Percentiles rank a stretch among this genome's conserved stretches.
Evolutionary conservation across 2,329 filamentous ascomycete genomes (phyloP).

Genomic region (Beauveria sp.): DNA sequence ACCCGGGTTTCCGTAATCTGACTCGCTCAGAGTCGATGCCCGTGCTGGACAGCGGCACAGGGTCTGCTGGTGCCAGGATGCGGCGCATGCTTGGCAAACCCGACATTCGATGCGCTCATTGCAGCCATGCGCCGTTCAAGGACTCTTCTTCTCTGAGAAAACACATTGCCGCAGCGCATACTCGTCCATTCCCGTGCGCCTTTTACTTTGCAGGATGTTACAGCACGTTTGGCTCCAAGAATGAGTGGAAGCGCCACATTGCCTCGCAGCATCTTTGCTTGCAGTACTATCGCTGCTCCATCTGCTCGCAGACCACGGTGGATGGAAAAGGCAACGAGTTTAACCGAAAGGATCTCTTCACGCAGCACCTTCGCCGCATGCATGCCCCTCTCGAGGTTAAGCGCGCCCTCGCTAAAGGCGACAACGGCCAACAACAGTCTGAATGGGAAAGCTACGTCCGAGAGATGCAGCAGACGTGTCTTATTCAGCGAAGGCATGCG

Average conservation of each 20-base stretch:
- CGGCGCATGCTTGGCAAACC: constrained; percentile 47
- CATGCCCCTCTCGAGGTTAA: constrained; percentile 65
- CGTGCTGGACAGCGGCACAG: constrained; percentile 19
- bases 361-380: constrained; percentile 90
- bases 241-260: constrained; percentile 97
- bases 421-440: constrained; percentile 45
- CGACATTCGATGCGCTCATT: constrained; percentile 53
- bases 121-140: constrained; percentile 58
- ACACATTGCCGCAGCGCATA: constrained; percentile 61
- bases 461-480: constrained; percentile 67
- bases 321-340: constrained; percentile 63
- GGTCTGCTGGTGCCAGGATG: constrained; percentile 34
- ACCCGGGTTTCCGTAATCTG: constrained; percentile 1
- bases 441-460: constrained; percentile 61
- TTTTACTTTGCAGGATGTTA: constrained; percentile 77
- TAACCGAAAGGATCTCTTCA: constrained; percentile 93
- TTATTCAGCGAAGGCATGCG: constrained; percentile 58
- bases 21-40: constrained; percentile 13
- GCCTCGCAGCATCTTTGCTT: constrained; percentile 77
- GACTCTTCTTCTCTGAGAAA: constrained; percentile 59
- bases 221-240: constrained; percentile 84
- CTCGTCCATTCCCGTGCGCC: constrained; percentile 73
- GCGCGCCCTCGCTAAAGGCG: constrained; percentile 47
- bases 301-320: constrained; percentile 45
- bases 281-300: constrained; percentile 56